Conservation (phyloP, 1,284 basidiomycete genomes). For the Porogramme epimiltina region DNA sequence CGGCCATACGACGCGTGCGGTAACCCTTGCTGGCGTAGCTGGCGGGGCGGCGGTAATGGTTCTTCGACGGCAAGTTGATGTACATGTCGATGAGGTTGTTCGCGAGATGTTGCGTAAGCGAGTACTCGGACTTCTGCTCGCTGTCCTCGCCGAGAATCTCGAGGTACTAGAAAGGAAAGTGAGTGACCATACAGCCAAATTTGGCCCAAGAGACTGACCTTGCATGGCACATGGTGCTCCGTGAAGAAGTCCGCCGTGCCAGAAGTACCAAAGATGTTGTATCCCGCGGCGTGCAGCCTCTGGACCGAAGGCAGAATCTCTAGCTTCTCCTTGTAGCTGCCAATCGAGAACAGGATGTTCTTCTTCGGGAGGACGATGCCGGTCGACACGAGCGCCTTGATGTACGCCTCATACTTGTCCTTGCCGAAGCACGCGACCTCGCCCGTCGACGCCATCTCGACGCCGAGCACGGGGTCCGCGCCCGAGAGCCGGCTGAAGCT, state of each 20-base stretch:
- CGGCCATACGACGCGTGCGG: conserved; percentile 97
- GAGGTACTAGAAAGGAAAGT: conserved; percentile 58
- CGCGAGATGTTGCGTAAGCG: conserved; percentile 90
- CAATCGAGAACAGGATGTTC: conserved; percentile 93
- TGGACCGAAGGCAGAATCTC: conserved; percentile 97
- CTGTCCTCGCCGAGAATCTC: conserved; percentile 83
- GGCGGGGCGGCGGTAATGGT: conserved; percentile 95
- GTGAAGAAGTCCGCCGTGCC: conserved; percentile 96
- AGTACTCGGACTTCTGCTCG: conserved; percentile 93
- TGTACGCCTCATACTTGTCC: conserved; percentile 98
- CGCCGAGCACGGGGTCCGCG: conserved; percentile 97
- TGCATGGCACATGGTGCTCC: conserved; percentile 84
- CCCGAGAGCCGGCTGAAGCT: conserved; percentile 95
- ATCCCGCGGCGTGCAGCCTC: conserved; percentile 92
- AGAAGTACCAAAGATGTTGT: conserved; percentile 95
- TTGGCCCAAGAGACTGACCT: conserved; percentile 47
- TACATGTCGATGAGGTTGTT: conserved; percentile 99
- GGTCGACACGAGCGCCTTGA: conserved; percentile 96
- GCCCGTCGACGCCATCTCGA: conserved; percentile 99
- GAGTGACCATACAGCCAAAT: conserved; percentile 1
- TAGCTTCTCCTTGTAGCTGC: conserved; percentile 97
- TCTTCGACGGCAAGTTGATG: conserved; percentile 98
- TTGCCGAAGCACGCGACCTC: conserved; percentile 98
- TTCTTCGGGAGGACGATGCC: conserved; percentile 95
- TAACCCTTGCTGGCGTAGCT: conserved; percentile 98